Conservation (phyloP, 768 basidiomycete genomes). For the Auricularia sp. region DNA sequence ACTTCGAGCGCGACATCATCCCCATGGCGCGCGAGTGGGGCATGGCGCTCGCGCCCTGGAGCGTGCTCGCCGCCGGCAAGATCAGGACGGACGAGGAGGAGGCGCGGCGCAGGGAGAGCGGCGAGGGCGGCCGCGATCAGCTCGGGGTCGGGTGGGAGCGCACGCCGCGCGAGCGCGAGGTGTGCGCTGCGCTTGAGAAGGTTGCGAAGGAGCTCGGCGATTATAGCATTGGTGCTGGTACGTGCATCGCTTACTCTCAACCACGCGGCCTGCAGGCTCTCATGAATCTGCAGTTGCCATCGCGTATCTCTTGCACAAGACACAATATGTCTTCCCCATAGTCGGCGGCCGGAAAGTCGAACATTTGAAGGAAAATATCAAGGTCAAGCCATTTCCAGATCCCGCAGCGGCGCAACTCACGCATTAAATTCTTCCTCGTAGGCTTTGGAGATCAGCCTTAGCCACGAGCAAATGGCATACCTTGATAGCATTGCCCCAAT, state of each 20-base stretch:
- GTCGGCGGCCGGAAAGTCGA: conserved; percentile 15
- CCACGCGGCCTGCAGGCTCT: too few relatives aligned
- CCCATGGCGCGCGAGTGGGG: conserved; percentile 26
- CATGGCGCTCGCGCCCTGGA: conserved; percentile 2
- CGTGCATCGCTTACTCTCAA: conserved; percentile 4
- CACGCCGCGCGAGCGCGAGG: conserved; percentile 5
- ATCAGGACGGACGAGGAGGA: conserved; percentile 18
- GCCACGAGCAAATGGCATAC: too few relatives aligned
- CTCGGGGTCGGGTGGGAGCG: conserved; percentile 3
- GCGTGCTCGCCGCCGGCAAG: neutral
- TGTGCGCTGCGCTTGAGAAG: conserved; percentile 16
- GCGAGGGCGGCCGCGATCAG: conserved; percentile 13
- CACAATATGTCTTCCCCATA: conserved; percentile 18
- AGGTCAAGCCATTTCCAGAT: too few relatives aligned
- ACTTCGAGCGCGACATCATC: conserved; percentile 31
- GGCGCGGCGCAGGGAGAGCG: conserved; percentile 13
- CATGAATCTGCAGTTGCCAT: conserved; percentile 8
- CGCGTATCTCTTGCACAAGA: conserved; percentile 21
- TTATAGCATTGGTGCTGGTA: conserved; percentile 37
- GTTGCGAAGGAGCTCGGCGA: conserved; percentile 41
- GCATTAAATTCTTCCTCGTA: too few relatives aligned
- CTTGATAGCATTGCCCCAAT: too few relatives aligned
- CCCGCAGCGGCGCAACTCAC: too few relatives aligned
- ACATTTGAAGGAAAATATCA: conserved; percentile 7
- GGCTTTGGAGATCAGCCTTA: too few relatives aligned